Conservation (phyloP, 2,329 filamentous ascomycete genomes). For the Aureobasidium leucospermi region DNA sequence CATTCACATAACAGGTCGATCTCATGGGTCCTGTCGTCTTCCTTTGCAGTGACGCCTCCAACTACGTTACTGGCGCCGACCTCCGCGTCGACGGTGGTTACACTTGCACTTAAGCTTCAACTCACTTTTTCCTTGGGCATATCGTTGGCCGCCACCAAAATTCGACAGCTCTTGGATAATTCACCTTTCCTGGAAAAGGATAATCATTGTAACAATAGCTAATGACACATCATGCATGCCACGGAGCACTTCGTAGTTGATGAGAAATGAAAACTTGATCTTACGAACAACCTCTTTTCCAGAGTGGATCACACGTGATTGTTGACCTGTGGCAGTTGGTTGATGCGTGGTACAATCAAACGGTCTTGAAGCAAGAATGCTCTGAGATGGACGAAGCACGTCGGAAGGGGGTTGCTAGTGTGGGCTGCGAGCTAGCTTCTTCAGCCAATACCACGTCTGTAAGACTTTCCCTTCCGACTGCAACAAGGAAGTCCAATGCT, state of each 20-base stretch:
- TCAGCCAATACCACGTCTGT: too few species aligned
- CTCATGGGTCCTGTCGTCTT: conserved; percentile 90
- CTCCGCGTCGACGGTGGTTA: conserved; percentile 37
- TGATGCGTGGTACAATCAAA: not conserved
- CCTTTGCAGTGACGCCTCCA: conserved; percentile 69
- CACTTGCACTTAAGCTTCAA: conserved; percentile 29
- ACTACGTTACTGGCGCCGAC: conserved; percentile 56
- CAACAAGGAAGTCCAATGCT: too few species aligned
- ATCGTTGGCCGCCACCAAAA: not conserved
- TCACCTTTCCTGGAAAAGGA: not conserved
- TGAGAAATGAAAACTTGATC: not conserved
- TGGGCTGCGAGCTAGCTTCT: too few species aligned
- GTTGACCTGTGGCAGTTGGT: not conserved
- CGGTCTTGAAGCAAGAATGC: not conserved
- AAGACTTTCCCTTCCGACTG: too few species aligned
- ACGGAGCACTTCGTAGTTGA: conserved; percentile 2
- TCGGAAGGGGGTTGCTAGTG: too few species aligned
- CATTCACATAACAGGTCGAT: conserved; percentile 47
- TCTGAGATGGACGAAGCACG: too few species aligned
- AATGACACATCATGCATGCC: conserved; percentile 7
- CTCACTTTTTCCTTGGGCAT: not conserved
- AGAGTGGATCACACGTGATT: not conserved
- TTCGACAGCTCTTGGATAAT: not conserved
- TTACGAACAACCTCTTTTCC: not conserved
- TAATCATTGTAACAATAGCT: conserved; percentile 7